Base-by-base conservation (phyloP, 331 rosid genomes). In the Rosa hybrid region DNA sequence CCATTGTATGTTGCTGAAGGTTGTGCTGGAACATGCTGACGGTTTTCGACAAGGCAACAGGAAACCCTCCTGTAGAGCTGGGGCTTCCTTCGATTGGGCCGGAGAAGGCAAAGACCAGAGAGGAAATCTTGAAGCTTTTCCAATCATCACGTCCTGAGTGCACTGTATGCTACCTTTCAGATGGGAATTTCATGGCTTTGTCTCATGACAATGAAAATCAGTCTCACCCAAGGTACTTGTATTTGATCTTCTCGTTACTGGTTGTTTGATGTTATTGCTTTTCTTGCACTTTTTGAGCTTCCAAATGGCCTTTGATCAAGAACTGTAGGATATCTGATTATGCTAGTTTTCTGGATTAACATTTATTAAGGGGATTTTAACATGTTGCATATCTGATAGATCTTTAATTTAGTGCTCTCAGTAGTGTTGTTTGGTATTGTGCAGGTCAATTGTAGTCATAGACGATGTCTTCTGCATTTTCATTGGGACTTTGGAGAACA, bases 381-480 rank as follows among this genome's bases (percentile, higher is more conserved):
- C 49, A 8, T 45, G 9, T 8, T 45, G 49, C 49, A 9, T 45
- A 45, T 45, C 49, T 51, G 57, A 12, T 50, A 50, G 57, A 12
- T 5, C 8, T 11, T 20, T 34, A 25, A 11, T 13, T 57, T n/a
- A 38, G 18, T 38, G 65, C 69, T 8, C 73, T 75, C 20, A 76
- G 12, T 13, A 60, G 41, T 56, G 8, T 46, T 18, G 34, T 67
- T 56, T 12, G 41, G 67, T 6, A 14, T 80, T 34, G 68, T 11
- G 73, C 77, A 83, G 96, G 86, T 84, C 88, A n/a, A 48, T 77
- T 30, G 85, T 84, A 72, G 89, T 81, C 60, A 71, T 86, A 82
- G 87, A 91, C 44, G 87, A 91, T 51, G 86, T 86, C 17, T 89
- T 86, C 75, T 89, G 93, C 86, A 83, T 89, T 39, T 86, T 88